phyloP scores from a whole-genome alignment of 495 filamentous ascomycete species.

The Penicillium subrubescens region DNA sequence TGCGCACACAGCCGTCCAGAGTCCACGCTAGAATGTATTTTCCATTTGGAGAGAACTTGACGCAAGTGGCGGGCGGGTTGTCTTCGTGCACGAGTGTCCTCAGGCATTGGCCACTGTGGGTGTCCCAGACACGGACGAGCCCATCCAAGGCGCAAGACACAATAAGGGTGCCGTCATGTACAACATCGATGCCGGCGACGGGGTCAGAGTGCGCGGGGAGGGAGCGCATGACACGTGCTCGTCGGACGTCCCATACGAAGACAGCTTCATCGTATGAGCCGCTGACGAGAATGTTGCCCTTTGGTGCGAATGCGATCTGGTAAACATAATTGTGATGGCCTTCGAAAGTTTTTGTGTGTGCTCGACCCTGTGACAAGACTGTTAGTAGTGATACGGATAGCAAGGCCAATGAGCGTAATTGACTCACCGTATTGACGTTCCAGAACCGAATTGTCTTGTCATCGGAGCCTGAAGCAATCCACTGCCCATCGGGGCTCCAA shows the following conservation, averaged over 20 bases:
- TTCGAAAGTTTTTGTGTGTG: constrained; percentile 64
- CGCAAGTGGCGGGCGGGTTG: constrained; percentile 86
- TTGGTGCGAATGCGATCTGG: constrained; percentile 88
- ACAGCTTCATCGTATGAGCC: constrained; percentile 97
- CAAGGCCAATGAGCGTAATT: background rate
- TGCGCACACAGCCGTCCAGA: constrained; percentile 81
- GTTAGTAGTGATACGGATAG: constrained; percentile 12
- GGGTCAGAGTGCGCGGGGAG: constrained; percentile 95
- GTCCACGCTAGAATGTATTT: constrained; percentile 90
- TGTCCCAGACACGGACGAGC: constrained; percentile 93
- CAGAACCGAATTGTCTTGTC: constrained; percentile 95
- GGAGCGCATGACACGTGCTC: constrained; percentile 79
- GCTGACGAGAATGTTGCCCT: constrained; percentile 92
- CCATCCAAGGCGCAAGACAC: constrained; percentile 89
- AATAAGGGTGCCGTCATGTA: constrained; percentile 87
- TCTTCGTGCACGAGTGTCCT: constrained; percentile 95
- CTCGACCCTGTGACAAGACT: constrained; percentile 49
- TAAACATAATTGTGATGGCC: constrained; percentile 98
- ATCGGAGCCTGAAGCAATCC: constrained; percentile 87
- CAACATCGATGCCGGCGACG: constrained; percentile 90
- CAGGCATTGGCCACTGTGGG: constrained; percentile 91
- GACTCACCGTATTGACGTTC: constrained; percentile 73
- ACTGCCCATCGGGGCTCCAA: constrained; percentile 85
- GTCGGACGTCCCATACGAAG: constrained; percentile 92
- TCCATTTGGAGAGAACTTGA: constrained; percentile 91